Conservation (phyloP, 352 stramenopile species). For the Pythium phragmiticola region DNA sequence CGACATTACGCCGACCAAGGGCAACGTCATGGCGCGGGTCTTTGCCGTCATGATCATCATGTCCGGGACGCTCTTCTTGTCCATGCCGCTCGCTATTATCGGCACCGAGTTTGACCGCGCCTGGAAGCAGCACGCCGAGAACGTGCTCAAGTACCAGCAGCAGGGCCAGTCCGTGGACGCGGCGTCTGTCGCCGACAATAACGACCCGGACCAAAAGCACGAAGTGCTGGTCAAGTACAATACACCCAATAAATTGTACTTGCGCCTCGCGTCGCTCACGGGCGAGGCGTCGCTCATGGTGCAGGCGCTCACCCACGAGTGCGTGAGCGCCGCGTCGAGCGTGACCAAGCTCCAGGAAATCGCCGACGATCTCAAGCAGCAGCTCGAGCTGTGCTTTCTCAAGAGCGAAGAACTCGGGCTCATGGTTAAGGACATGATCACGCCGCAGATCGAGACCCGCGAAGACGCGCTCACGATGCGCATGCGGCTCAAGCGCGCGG, state of each 20-base stretch:
- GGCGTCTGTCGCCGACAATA: conserved; percentile 26
- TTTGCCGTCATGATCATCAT: conserved; percentile 85
- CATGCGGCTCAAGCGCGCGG: conserved; percentile 36
- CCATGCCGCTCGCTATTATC: conserved; percentile 86
- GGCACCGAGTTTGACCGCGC: conserved; percentile 80
- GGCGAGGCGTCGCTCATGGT: conserved; percentile 70
- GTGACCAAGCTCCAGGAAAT: conserved; percentile 48
- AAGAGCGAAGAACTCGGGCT: conserved; percentile 58
- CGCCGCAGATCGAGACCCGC: conserved; percentile 35
- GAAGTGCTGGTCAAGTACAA: conserved; percentile 84
- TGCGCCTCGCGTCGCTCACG: conserved; percentile 56
- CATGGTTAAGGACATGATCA: conserved; percentile 70
- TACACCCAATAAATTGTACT: conserved; percentile 59
- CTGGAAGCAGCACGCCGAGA: conserved; percentile 75
- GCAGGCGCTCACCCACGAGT: conserved; percentile 48
- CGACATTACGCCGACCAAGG: conserved; percentile 73
- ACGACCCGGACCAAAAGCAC: conserved; percentile 54
- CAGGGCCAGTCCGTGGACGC: conserved; percentile 27
- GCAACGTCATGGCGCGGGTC: conserved; percentile 58
- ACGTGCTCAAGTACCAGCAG: conserved; percentile 58
- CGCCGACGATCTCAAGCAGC: conserved; percentile 50
- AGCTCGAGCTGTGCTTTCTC: conserved; percentile 41
- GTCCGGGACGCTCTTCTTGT: conserved; percentile 80
- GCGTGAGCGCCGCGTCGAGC: conserved; percentile 37
- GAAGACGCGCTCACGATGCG: conserved; percentile 36